Conservation (phyloP, 208 protist genomes). For the Leishmania martiniquensis region DNA sequence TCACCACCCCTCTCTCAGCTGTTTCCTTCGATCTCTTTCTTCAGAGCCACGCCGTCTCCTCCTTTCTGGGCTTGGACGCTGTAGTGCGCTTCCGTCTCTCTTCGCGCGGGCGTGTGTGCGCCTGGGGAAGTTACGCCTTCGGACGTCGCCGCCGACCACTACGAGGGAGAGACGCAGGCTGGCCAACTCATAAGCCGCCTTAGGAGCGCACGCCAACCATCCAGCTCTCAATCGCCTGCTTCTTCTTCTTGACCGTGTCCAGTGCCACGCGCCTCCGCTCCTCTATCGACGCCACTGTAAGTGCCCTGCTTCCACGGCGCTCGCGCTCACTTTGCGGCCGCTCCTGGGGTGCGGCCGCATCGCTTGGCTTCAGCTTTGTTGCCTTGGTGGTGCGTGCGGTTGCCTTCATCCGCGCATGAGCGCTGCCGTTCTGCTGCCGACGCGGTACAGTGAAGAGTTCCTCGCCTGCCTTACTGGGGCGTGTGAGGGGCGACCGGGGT, state of each 20-base stretch:
- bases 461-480: not conserved
- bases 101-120: not conserved
- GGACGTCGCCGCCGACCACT: not conserved
- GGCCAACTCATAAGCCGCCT: not conserved
- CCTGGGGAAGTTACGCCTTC: not conserved
- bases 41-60: no score
- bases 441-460: not conserved
- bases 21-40: no score
- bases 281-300: not conserved
- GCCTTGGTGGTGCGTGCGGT: not conserved
- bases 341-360: not conserved
- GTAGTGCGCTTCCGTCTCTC: no score
- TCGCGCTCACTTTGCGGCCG: not conserved
- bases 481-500: not conserved
- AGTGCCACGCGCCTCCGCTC: slow-evolving; percentile 19
- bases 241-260: slow-evolving; percentile 28
- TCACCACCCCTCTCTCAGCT: no score
- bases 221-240: slow-evolving; percentile 36
- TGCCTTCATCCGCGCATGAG: not conserved
- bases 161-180: not conserved
- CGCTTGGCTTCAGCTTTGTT: not conserved
- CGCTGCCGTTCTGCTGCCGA: not conserved
- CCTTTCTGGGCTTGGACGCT: no score
- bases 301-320: not conserved
- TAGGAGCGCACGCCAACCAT: not conserved